Evolutionary conservation across 495 filamentous ascomycete genomes (phyloP), one percentile per base, ranked within the genome.

Genomic region (Talaromyces thailandensis): DNA sequence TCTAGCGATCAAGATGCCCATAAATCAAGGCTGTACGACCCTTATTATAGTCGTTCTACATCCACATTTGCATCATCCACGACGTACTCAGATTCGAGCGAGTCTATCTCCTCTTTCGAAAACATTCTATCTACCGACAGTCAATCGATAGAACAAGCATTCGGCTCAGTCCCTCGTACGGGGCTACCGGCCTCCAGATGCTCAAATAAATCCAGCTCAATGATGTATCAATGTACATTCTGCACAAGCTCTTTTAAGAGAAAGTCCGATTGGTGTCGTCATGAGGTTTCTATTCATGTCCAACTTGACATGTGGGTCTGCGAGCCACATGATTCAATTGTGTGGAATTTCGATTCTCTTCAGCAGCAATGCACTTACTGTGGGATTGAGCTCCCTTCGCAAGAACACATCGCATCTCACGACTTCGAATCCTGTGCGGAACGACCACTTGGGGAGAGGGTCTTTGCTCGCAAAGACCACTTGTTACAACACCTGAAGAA

Each of bases 401-500:
- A 80, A 2, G 78, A 80, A 2, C 90, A 93, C 67, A 73, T 85
- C 23, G 88, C 90, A 59, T 77, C 73, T 6, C 90, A 94, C 72
- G 89, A 90, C 66, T 87, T 89, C 70, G 77, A 80, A 3, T 70
- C 83, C 18, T 94, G 90, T 66, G 83, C 83, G 40, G 83, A 85
- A 63, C 84, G 87, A 43, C 82, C 87, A 0, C 59, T 81, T 1
- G 74, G 80, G 40, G 86, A 89, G 58, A 82, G 90, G 1, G 89
- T 89, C 0, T 95, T 93, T 68, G 90, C 87, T 58, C 83, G 91
- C 16, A 95, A 93, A 73, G 91, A 95, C 67, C 89, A 95, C 68
- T 76, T 95, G 2, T 81, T 86, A 58, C 91, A 95, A 68, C 91
- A 95, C 68, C 73, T 95, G 23, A 84, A 88, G 48, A 84, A 93